Percentiles rank a stretch among this genome's conserved stretches.
phyloP scores from a whole-genome alignment of 2,329 filamentous ascomycete genomes.

The Ascochyta fabae region DNA sequence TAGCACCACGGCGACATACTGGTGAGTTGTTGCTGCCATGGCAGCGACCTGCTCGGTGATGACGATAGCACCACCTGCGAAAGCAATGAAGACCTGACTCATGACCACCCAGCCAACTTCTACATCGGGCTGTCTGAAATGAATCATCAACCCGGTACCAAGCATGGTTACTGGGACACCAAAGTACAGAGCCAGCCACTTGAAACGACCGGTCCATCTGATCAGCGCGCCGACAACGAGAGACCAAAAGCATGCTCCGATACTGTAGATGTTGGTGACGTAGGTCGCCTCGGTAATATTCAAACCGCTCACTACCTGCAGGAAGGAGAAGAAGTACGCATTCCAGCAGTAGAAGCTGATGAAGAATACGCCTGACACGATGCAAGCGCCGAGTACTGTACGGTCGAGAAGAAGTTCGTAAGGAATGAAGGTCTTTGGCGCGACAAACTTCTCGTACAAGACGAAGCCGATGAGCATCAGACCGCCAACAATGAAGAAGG shows the following conservation, averaged over 20 bases:
- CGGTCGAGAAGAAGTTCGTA: conserved; percentile 56
- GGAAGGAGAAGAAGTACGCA: conserved; percentile 50
- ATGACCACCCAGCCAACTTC: conserved; percentile 45
- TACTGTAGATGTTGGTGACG: conserved; percentile 46
- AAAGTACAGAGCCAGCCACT: conserved; percentile 31
- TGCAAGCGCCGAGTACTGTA: conserved; percentile 59
- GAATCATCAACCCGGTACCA: conserved; percentile 41
- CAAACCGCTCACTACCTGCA: conserved; percentile 48
- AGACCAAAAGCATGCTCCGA: conserved; percentile 34
- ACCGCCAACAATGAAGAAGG: conserved; percentile 47
- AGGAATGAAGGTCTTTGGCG: conserved; percentile 51
- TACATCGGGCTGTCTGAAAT: conserved; percentile 39
- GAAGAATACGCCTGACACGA: conserved; percentile 52
- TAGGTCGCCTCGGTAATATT: conserved; percentile 42
- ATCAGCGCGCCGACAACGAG: conserved; percentile 33
- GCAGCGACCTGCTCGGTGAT: conserved; percentile 36
- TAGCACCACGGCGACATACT: conserved; percentile 32
- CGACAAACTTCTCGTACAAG: conserved; percentile 49
- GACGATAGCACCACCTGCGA: conserved; percentile 34
- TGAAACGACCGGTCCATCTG: conserved; percentile 31
- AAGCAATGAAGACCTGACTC: conserved; percentile 44
- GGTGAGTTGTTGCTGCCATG: conserved; percentile 31
- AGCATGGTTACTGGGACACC: conserved; percentile 36
- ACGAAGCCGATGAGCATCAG: conserved; percentile 46
- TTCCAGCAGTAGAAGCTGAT: conserved; percentile 45